Base-by-base conservation (phyloP, 805 yeast genomes). In the Novakomyces olei region DNA sequence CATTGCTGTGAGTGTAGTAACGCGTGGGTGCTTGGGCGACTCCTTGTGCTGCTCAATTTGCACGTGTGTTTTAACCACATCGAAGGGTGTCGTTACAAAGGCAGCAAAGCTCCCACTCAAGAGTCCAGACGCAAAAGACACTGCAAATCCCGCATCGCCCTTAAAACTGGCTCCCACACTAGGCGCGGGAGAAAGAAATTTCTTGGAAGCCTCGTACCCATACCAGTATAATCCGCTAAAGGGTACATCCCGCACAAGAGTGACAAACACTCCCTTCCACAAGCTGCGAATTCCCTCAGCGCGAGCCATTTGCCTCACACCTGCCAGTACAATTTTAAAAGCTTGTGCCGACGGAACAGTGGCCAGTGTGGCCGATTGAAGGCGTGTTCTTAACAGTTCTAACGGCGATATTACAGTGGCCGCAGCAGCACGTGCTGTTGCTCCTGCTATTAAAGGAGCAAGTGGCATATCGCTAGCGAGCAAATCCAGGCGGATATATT, bases 181-280 rank as follows among this genome's bases (percentile, higher is more conserved):
- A n/a, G n/a, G n/a, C n/a, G n/a, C n/a, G n/a, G n/a, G n/a, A 18
- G 25, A 26, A 10, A 39, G 24, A 15, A 16, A 15, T 14, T 34
- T 37, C 12, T 19, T 28, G 15, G 29, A 20, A 16, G 32, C 20
- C 26, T 43, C 47, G 29, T 43, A 43, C 10, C 45, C 39, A n/a
- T 43, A 38, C 98, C 98, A 88, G 52, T 88, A 88, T 1, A 85
- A 71, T 1, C 92, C 95, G 39, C 88, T 74, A 49, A 88, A 88
- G 1, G 98, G 98, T 0, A 85, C 95, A 50, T 88, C 98, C 52
- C 98, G 63, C 93, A 93, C 85, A 10, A 88, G 59, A 0, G 98
- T 88, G 26, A 88, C 62, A 27, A 74, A 70, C 15, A 88, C 56
- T 0, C 98, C 98, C 34, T 73, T 72, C 60, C 81, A 88, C 15